Base-by-base conservation (phyloP, 2,329 filamentous ascomycete genomes). In the Ambrosiella beaveri region DNA sequence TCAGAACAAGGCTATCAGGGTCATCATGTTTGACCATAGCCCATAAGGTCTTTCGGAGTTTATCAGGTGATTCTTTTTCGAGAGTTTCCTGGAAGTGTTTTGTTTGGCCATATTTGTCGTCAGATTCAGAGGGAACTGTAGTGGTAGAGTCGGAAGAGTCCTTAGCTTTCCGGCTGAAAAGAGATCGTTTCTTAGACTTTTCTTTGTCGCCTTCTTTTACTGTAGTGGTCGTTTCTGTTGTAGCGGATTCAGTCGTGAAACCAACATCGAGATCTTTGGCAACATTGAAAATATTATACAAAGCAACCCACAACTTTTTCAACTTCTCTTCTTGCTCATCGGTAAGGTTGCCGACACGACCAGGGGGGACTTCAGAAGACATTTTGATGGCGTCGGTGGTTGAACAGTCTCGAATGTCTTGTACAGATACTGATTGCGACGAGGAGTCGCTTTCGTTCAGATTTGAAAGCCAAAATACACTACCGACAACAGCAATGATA, bases 21-120 rank as follows among this genome's bases (percentile, higher is more conserved):
- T 97, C 82, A 66, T 98, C 93, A 65, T 93, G 85, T 74, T 97
- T 98, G 60, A 91, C 80, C 88, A 96, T 95, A 63, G 74, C 79
- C 93, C 93, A 97, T 67, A 97, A 86, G 0, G 89, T 84, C 13
- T 77, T 75, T 56, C 89, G 81, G 63, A 98, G 80, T 49, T 85
- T 77, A 65, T 94, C 88, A 0, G 91, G 87, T 0, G 82, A 78
- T 65, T 85, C 79, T 61, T 79, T 87, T 54, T 85, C 83, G 8
- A 98, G 71, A 0, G 88, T 88, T 45, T 91, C 82, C 64, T 88
- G 80, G 70, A 89, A 96, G 54, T 89, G 82, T 70, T 91, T 93
- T 41, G 80, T 86, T 70, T 93, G 86, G 52, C 89, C 90, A 68
- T 94, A 91, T 73, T 97, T 98, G 73, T 98, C 93, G 59, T 96